Base-by-base conservation (phyloP, 345 rosid species). In the Cochlearia excelsa region DNA sequence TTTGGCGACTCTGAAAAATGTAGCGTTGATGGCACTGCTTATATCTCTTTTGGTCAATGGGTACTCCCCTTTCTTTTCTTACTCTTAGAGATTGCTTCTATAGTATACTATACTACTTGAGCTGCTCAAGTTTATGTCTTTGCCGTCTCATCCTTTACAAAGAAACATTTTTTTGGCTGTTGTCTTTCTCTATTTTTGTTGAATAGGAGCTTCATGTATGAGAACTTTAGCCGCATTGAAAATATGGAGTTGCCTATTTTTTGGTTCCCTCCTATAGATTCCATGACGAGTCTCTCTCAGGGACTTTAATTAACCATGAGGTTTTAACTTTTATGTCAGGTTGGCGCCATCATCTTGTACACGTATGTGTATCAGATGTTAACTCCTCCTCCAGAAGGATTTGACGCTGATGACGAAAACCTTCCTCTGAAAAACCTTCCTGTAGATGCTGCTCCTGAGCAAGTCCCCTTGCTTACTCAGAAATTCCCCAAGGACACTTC, bases 11-110 rank as follows among this genome's bases (percentile, higher is more conserved):
- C 85, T 6, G 82, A 83, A 1, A 84, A 63, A 64, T 94, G 99
- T 63, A 82, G 79, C 80, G 77, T 80, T 43, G 84, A 90, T 69
- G 96, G 96, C 73, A 90, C 93, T 54, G 97, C 96, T 16, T 94
- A 94, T 78, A 94, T 94, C 74, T 87, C 99, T 7, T 94, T 90
- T 70, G 99, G 99, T 51, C 99, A 94, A 71, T 94, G 97, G 99
- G 99, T 89, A 75, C 37, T 76, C 71, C 62, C 55, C 16, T 57
- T 26, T 46, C 40, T 46, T 45, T 54, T 16, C 29, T 7, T 1
- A 8, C 43, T 33, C 35, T 33, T 3, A 33, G 37, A 0, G 9
- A 38, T 38, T 50, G 41, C 51, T 2, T 30, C 49, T 43, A 2
- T 42, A 9, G 23, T 16, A 16, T 16, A 16, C 30, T 57, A 16